Conservation (phyloP, 495 filamentous ascomycete species). For the Penicillium tannophilum region DNA sequence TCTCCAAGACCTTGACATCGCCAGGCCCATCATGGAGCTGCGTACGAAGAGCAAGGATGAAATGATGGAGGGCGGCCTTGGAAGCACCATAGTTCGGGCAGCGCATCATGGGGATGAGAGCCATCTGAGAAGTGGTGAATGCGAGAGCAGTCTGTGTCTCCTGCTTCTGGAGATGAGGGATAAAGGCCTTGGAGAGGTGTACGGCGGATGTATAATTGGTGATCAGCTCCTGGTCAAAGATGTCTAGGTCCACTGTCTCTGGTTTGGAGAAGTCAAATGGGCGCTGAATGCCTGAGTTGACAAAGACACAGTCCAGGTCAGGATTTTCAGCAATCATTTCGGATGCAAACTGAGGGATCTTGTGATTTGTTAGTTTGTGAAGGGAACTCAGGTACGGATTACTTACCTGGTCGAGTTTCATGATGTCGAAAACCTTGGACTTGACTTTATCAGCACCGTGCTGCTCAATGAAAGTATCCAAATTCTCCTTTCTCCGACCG, state of each 20-base stretch:
- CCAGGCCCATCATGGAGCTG: slow-evolving; percentile 53
- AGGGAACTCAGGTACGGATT: not conserved
- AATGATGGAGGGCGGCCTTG: slow-evolving; percentile 53
- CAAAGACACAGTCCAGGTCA: slow-evolving; percentile 46
- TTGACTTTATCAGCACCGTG: slow-evolving; percentile 58
- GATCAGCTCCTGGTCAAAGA: slow-evolving; percentile 57
- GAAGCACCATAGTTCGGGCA: slow-evolving; percentile 50
- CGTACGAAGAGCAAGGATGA: slow-evolving; percentile 59
- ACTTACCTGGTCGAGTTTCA: slow-evolving; percentile 58
- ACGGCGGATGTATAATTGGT: slow-evolving; percentile 72
- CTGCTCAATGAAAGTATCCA: slow-evolving; percentile 62
- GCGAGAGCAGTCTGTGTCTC: slow-evolving; percentile 32
- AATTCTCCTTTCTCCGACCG: slow-evolving; percentile 65
- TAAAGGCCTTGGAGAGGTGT: slow-evolving; percentile 61
- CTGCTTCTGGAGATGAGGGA: slow-evolving; percentile 62
- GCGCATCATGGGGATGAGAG: slow-evolving; percentile 44
- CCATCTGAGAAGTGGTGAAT: slow-evolving; percentile 49
- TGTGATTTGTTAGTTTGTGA: slow-evolving; percentile 1
- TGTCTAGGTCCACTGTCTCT: slow-evolving; percentile 55
- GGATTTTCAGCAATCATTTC: slow-evolving; percentile 57
- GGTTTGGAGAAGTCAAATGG: slow-evolving; percentile 65
- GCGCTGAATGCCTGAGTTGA: slow-evolving; percentile 51
- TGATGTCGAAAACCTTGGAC: slow-evolving; percentile 63
- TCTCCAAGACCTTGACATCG: slow-evolving; percentile 61
- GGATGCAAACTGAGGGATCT: slow-evolving; percentile 32